Evolutionary conservation across 1,139 yeast genomes (phyloP).

Genomic region (Yamadazyma spencermartinsiae): DNA sequence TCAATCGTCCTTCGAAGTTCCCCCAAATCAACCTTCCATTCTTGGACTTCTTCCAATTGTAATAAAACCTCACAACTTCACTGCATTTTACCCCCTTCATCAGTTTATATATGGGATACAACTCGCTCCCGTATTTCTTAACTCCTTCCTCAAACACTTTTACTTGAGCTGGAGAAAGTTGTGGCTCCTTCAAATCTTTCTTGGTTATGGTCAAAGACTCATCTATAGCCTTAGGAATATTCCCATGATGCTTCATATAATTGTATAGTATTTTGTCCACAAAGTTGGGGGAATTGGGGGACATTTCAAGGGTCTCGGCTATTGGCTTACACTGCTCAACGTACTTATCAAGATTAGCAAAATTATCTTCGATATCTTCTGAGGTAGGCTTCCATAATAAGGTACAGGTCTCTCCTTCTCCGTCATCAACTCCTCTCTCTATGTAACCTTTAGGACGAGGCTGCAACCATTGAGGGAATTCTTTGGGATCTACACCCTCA

Average conservation of each 20-base stretch:
- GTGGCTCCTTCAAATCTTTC: constrained; percentile 69
- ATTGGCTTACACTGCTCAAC: constrained; percentile 54
- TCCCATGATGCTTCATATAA: constrained; percentile 53
- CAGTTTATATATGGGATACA: constrained; percentile 67
- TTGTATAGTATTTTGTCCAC: constrained; percentile 67
- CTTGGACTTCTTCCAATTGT: constrained; percentile 86
- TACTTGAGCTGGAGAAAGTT: constrained; percentile 64
- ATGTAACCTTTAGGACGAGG: constrained; percentile 77
- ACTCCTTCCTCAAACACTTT: constrained; percentile 76
- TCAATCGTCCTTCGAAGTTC: constrained; percentile 68
- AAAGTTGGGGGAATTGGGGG: constrained; percentile 68
- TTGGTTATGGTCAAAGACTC: constrained; percentile 49
- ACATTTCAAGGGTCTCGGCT: constrained; percentile 53
- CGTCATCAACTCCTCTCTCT: constrained; percentile 81
- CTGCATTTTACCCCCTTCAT: constrained; percentile 72
- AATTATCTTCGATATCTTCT: constrained; percentile 29
- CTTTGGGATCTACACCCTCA: constrained; percentile 38
- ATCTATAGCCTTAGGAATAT: constrained; percentile 46
- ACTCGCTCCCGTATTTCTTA: constrained; percentile 71
- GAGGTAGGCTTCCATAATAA: constrained; percentile 65
- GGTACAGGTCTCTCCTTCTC: constrained; percentile 53
- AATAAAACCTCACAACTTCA: constrained; percentile 82
- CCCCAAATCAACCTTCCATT: constrained; percentile 83
- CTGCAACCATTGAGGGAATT: constrained; percentile 75
- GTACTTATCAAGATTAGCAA: constrained; percentile 50